Evolutionary conservation across 306 rosid genomes (phyloP).

Genomic region (Castanea sativa): DNA sequence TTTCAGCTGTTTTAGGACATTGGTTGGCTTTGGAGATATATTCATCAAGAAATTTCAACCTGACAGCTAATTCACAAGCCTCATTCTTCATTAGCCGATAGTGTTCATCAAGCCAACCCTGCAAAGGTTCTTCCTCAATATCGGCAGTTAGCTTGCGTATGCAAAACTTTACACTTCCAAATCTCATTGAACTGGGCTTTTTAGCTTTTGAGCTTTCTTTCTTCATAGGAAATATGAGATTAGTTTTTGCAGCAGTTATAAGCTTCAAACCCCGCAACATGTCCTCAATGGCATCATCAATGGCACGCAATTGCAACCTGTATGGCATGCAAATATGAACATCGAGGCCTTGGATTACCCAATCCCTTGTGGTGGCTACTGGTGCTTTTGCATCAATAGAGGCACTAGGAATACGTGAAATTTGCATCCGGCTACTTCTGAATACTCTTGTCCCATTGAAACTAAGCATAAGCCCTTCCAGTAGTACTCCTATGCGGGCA

Average conservation of each 20-base stretch:
- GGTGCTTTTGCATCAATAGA: slow-evolving; percentile 54
- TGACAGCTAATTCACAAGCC: slow-evolving; percentile 84
- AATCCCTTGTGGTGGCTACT: slow-evolving; percentile 71
- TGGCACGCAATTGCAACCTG: slow-evolving; percentile 92
- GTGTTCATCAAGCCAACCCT: slow-evolving; percentile 99
- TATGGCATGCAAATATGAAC: slow-evolving; percentile 91
- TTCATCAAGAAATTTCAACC: slow-evolving; percentile 81
- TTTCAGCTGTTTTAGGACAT: slow-evolving; percentile 52
- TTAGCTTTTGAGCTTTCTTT: slow-evolving; percentile 68
- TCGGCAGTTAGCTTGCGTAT: slow-evolving; percentile 83
- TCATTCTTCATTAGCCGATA: slow-evolving; percentile 85
- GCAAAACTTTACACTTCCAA: slow-evolving; percentile 84
- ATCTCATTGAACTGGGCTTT: slow-evolving; percentile 61
- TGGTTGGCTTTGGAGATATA: slow-evolving; percentile 50
- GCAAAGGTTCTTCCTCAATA: slow-evolving; percentile 96
- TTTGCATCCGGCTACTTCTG: slow-evolving; percentile 97
- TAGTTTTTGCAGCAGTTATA: slow-evolving; percentile 75
- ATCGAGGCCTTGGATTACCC: slow-evolving; percentile 94
- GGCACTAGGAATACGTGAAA: slow-evolving; percentile 81
- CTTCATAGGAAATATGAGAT: slow-evolving; percentile 72
- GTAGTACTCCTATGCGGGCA: slow-evolving; percentile 92
- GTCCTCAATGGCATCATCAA: slow-evolving; percentile 92
- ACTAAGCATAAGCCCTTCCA: slow-evolving; percentile 89
- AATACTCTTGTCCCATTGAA: slow-evolving; percentile 72
- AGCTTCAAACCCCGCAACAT: slow-evolving; percentile 88